Conservation (phyloP, 768 basidiomycete species). For the Clavaria fumosa region DNA sequence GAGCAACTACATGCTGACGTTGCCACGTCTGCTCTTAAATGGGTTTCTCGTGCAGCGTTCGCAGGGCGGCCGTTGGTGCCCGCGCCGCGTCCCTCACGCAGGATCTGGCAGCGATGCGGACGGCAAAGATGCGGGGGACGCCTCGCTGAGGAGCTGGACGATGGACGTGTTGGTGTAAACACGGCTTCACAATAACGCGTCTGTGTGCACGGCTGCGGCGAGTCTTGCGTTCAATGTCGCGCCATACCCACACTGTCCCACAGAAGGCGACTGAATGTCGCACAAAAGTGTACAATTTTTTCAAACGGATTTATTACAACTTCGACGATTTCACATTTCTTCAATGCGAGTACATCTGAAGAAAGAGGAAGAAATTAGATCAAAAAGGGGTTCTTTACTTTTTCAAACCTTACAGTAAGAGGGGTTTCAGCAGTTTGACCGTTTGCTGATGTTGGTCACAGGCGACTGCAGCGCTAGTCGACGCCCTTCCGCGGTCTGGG, state of each 20-base stretch:
- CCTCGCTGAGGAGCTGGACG: conserved; percentile 19
- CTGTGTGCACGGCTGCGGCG: conserved; percentile 65
- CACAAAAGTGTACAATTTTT: too few relatives aligned
- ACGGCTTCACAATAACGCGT: conserved; percentile 50
- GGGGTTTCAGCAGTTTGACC: conserved; percentile 50
- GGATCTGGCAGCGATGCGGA: too few relatives aligned
- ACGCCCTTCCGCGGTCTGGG: conserved; percentile 32
- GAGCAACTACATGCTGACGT: conserved; percentile 43
- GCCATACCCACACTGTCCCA: too few relatives aligned
- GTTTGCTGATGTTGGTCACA: conserved; percentile 27
- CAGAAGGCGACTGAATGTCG: conserved; percentile 44
- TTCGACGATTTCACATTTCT: too few relatives aligned
- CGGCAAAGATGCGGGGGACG: neutral
- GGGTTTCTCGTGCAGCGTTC: conserved; percentile 36
- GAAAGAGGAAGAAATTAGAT: too few relatives aligned
- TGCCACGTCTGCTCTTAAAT: conserved; percentile 56
- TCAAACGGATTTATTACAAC: too few relatives aligned
- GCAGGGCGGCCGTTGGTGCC: conserved; percentile 21
- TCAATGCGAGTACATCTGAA: too few relatives aligned
- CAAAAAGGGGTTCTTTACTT: too few relatives aligned
- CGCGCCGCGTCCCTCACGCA: too few relatives aligned
- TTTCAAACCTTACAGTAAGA: conserved; percentile 33
- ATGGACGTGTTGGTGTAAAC: conserved; percentile 47
- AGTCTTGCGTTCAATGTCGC: conserved; percentile 69
- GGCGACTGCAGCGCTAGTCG: conserved; percentile 27